phyloP scores from a whole-genome alignment of 1,284 basidiomycete species.

The Chondrostereum purpureum region DNA sequence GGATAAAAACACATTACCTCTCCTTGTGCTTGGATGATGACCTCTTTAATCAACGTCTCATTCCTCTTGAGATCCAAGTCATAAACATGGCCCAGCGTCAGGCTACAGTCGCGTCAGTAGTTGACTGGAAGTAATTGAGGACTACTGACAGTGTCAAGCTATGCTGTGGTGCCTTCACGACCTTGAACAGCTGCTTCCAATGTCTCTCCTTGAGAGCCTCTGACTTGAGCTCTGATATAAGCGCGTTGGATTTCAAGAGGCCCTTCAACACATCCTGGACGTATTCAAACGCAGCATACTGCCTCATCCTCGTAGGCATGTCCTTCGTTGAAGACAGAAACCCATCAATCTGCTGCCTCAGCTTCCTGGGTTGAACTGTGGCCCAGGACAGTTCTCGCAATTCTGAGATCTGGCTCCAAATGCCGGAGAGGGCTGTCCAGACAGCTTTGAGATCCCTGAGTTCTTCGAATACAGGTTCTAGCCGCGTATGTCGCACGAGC shows the following conservation, averaged over 20 bases:
- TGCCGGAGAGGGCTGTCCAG: constrained; percentile 97
- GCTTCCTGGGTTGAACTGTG: constrained; percentile 88
- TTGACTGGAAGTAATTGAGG: not conserved
- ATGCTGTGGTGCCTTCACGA: constrained; percentile 62
- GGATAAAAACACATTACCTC: constrained; percentile 49
- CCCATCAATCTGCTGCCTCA: constrained; percentile 90
- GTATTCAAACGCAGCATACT: constrained; percentile 98
- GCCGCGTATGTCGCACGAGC: constrained; percentile 81
- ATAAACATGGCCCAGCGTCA: constrained; percentile 96
- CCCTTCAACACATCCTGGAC: constrained; percentile 88
- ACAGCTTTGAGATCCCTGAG: constrained; percentile 94
- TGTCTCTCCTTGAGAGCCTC: constrained; percentile 97
- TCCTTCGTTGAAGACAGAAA: constrained; percentile 90
- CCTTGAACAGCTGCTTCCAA: constrained; percentile 97
- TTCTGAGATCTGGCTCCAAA: constrained; percentile 92
- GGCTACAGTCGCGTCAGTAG: constrained; percentile 37
- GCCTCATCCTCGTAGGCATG: constrained; percentile 98
- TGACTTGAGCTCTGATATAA: constrained; percentile 91
- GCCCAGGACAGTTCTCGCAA: constrained; percentile 88
- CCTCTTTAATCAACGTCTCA: constrained; percentile 86
- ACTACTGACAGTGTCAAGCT: constrained; percentile 59
- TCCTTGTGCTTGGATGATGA: constrained; percentile 96
- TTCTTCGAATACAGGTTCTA: constrained; percentile 94
- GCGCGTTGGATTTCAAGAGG: constrained; percentile 83
- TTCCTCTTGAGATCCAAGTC: constrained; percentile 95